Evolutionary conservation across 129 eudicot genomes (phyloP).

Genomic region (Pseudognaphalium luteoalbum): DNA sequence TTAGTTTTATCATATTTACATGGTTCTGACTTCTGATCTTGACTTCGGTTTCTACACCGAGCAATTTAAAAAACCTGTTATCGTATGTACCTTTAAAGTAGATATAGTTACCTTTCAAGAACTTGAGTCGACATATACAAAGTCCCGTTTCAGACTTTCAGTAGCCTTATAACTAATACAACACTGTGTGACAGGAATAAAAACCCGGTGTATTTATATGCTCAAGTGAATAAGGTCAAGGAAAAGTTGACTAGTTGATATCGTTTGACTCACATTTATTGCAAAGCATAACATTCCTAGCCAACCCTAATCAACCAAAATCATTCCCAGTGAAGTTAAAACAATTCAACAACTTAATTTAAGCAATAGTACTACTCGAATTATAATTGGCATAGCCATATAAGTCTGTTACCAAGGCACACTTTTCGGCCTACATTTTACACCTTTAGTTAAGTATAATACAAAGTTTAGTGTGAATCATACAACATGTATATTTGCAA

Average conservation of each 20-base stretch:
- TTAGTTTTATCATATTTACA: no score
- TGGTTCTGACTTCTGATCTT: no score
- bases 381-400: constrained; percentile 16
- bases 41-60: no score
- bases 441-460: constrained; percentile 1
- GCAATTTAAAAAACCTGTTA: no score
- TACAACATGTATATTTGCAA: constrained; percentile 19
- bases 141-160: no score
- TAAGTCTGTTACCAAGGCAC: constrained; percentile 17
- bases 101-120: no score
- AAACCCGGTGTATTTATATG: no score
- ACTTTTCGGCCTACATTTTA: constrained; percentile 13
- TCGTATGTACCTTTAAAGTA: no score
- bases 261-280: background rate
- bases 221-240: background rate
- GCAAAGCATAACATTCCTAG: background rate
- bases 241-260: background rate
- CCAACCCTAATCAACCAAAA: background rate
- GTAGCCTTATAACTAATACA: no score
- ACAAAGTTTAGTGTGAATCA: background rate
- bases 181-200: no score
- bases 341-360: background rate
- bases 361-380: background rate
- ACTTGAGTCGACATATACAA: no score
- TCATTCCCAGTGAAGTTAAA: background rate